These are phyloP conservation scores for Aspergillus clavatus DNA, from an alignment of 2,329 filamentous ascomycete species.

Conservation along the genomic window DNA sequence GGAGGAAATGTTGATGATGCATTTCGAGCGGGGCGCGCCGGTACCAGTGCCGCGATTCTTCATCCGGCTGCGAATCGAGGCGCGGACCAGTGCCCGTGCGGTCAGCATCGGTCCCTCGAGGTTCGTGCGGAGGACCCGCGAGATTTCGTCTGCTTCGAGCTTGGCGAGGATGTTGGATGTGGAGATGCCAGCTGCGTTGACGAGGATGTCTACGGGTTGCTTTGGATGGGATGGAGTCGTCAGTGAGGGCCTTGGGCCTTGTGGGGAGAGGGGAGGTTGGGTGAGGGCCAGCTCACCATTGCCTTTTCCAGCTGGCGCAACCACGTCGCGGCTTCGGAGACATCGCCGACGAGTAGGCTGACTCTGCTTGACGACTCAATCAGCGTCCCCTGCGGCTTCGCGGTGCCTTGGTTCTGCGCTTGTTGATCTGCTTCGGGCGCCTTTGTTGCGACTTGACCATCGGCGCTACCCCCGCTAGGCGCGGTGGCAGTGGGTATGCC, in stretches of 20 bases:
- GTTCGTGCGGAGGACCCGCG: slow-evolving; percentile 63
- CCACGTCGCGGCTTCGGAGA: slow-evolving; percentile 33
- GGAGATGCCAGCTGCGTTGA: slow-evolving; percentile 75
- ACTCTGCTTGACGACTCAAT: slow-evolving; percentile 18
- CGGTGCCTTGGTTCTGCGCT: neutral
- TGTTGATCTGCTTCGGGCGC: slow-evolving; percentile 16
- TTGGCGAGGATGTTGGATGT: slow-evolving; percentile 61
- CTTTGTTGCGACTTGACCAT: slow-evolving; percentile 15
- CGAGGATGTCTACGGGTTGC: slow-evolving; percentile 53
- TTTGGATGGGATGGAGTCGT: slow-evolving; percentile 13
- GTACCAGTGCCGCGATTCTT: slow-evolving; percentile 15
- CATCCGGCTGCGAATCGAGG: slow-evolving; percentile 28
- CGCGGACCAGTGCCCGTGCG: slow-evolving; percentile 36
- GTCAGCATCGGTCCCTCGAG: slow-evolving; percentile 47
- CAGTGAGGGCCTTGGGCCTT: too few relatives aligned
- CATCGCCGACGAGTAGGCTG: slow-evolving; percentile 34
- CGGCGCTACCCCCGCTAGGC: neutral
- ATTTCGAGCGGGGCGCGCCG: slow-evolving; percentile 55
- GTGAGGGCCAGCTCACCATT: slow-evolving; percentile 28
- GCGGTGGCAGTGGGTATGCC: neutral
- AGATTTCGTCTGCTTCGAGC: slow-evolving; percentile 49
- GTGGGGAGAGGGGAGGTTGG: too few relatives aligned
- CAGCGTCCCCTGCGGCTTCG: slow-evolving; percentile 6
- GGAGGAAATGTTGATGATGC: slow-evolving; percentile 78
- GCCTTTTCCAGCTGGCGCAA: slow-evolving; percentile 33